Conservation (phyloP, 2,329 filamentous ascomycete species). For the Stylonectria norvegica region DNA sequence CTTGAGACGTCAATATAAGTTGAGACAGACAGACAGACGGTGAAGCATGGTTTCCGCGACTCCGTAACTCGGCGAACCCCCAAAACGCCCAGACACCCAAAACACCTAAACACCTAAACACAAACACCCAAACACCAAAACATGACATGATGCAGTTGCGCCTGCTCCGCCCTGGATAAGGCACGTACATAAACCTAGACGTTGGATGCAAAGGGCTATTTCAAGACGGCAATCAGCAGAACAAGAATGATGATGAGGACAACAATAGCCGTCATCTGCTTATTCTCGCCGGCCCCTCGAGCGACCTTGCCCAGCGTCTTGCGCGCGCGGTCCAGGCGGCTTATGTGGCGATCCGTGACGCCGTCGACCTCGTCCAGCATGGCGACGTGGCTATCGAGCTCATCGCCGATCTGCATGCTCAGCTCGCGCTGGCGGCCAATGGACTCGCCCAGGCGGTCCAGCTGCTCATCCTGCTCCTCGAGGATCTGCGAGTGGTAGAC, state of each 20-base stretch:
- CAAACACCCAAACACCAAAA: slow-evolving; percentile 19
- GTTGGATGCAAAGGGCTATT: no score
- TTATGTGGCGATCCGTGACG: slow-evolving; percentile 75
- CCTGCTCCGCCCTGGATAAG: slow-evolving; percentile 10
- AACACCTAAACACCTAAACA: no score
- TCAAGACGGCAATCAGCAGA: slow-evolving; percentile 76
- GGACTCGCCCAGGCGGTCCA: slow-evolving; percentile 81
- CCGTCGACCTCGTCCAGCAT: slow-evolving; percentile 87
- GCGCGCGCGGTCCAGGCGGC: slow-evolving; percentile 70
- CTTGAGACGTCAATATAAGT: no score
- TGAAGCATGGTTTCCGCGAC: no score
- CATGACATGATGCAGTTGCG: slow-evolving; percentile 18
- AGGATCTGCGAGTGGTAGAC: slow-evolving; percentile 77
- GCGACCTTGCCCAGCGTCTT: slow-evolving; percentile 69
- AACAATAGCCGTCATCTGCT: slow-evolving; percentile 80
- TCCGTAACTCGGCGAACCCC: no score
- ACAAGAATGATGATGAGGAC: slow-evolving; percentile 78
- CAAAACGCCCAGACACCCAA: no score
- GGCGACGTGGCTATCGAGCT: slow-evolving; percentile 85
- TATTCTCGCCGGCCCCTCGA: slow-evolving; percentile 75
- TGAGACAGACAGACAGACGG: no score
- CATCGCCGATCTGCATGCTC: slow-evolving; percentile 93
- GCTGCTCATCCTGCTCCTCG: slow-evolving; percentile 85
- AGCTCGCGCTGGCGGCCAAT: slow-evolving; percentile 89
- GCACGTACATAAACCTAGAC: no score